Evolutionary conservation across 768 basidiomycete species (phyloP).

Genomic region (Mycena pura): DNA sequence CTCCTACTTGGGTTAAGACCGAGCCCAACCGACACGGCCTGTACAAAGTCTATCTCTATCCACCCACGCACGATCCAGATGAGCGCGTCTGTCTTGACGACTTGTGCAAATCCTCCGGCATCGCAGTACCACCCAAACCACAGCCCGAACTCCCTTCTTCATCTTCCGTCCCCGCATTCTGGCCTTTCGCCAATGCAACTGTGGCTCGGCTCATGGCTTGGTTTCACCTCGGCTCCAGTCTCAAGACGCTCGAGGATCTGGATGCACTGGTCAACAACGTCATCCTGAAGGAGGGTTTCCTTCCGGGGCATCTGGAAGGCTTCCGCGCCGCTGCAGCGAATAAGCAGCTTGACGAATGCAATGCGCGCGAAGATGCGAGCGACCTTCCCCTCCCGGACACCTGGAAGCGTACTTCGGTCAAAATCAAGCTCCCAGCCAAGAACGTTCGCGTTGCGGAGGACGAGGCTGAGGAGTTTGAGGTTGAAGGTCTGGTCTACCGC

Average conservation of each 20-base stretch:
- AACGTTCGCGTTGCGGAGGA: slow-evolving; percentile 23
- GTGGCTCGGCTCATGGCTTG: slow-evolving; percentile 32
- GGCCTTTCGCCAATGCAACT: slow-evolving; percentile 33
- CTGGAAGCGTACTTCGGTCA: slow-evolving; percentile 34
- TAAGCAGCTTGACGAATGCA: slow-evolving; percentile 22
- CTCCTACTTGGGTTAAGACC: no score
- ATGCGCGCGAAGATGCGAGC: neutral
- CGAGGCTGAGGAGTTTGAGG: slow-evolving; percentile 25
- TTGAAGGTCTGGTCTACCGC: slow-evolving; percentile 26
- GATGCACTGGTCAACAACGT: slow-evolving; percentile 34
- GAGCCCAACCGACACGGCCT: no score
- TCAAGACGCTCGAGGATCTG: slow-evolving; percentile 34
- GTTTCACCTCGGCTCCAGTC: slow-evolving; percentile 24
- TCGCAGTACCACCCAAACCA: no score
- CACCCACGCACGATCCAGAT: no score
- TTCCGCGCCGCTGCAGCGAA: no score
- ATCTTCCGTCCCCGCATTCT: no score
- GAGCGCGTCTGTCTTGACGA: no score
- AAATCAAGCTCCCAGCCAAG: slow-evolving; percentile 30
- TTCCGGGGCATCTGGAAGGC: slow-evolving; percentile 25
- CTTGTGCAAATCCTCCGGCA: no score
- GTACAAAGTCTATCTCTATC: no score
- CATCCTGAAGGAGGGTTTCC: slow-evolving; percentile 32
- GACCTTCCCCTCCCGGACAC: slow-evolving; percentile 11
- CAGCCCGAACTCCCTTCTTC: no score